These are phyloP conservation scores for Blastobotrys malaysiensis DNA, from an alignment of 1,139 yeast genomes.

Conservation along the genomic window DNA sequence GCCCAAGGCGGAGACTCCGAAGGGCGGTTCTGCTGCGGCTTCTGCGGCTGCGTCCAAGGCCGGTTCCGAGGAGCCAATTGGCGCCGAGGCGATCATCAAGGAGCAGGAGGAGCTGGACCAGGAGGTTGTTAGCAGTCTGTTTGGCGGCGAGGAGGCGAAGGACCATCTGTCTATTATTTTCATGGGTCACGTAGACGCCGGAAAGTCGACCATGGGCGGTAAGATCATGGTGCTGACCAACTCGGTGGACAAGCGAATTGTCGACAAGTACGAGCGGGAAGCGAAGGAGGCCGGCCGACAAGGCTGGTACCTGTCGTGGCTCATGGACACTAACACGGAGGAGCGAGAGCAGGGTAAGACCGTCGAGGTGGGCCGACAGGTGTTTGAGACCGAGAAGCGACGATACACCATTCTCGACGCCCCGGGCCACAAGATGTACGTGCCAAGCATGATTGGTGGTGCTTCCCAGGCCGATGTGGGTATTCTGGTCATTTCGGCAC, in stretches of 20 bases:
- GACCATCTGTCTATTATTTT: constrained; percentile 94
- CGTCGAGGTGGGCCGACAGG: constrained; percentile 96
- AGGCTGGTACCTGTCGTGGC: constrained; percentile 99
- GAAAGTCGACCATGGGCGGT: constrained; percentile 99
- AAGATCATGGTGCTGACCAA: constrained; percentile 88
- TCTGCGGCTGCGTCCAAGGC: constrained; percentile 27
- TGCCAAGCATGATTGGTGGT: constrained; percentile 99
- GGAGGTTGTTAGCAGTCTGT: constrained; percentile 83
- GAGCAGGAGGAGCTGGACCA: constrained; percentile 78
- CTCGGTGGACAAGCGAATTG: constrained; percentile 98
- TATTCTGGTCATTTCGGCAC: constrained; percentile 90
- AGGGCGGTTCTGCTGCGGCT: constrained; percentile 15
- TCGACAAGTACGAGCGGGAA: constrained; percentile 95
- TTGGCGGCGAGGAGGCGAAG: constrained; percentile 67
- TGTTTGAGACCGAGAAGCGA: constrained; percentile 95
- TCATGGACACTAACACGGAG: constrained; percentile 98
- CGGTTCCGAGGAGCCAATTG: constrained; percentile 18
- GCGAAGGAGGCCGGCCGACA: constrained; percentile 99
- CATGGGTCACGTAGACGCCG: constrained; percentile 99
- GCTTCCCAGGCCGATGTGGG: constrained; percentile 99
- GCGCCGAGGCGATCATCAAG: constrained; percentile 50
- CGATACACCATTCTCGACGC: constrained; percentile 98
- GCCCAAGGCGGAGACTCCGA: constrained; percentile 10
- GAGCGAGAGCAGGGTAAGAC: constrained; percentile 99
- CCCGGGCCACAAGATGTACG: constrained; percentile 98